Percentiles rank a stretch among this genome's conserved stretches.
phyloP scores from a whole-genome alignment of 2,329 filamentous ascomycete species.

The Paecilomyces sp. region DNA sequence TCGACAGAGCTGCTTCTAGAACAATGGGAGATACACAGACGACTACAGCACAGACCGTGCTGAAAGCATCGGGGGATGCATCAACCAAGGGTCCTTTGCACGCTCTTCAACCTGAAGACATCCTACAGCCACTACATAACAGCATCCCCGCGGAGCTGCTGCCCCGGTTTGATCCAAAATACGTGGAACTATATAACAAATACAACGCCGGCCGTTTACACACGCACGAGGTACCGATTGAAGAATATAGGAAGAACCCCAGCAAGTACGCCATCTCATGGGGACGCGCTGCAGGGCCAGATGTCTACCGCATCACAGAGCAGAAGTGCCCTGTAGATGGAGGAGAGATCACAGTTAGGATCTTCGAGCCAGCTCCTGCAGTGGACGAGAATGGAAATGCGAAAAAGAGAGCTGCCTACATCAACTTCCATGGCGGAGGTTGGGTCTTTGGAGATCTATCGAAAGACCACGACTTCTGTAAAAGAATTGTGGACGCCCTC shows the following conservation, averaged over 20 bases:
- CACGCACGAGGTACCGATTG: conserved; percentile 36
- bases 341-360: conserved; percentile 33
- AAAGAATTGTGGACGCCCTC: conserved; percentile 29
- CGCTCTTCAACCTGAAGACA: not conserved
- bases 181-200: conserved; percentile 35
- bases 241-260: conserved; percentile 32
- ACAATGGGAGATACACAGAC: not conserved
- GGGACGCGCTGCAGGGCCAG: conserved; percentile 29
- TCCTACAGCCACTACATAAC: conserved; percentile 33
- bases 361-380: conserved; percentile 29
- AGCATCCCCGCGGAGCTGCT: conserved; percentile 32
- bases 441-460: conserved; percentile 38
- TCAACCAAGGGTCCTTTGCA: not conserved
- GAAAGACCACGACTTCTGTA: conserved; percentile 35
- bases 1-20: not conserved
- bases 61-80: not conserved
- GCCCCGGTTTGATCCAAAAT: conserved; percentile 33
- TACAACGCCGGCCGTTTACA: conserved; percentile 35
- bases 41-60: not conserved
- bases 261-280: conserved; percentile 31
- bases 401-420: conserved; percentile 30
- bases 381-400: conserved; percentile 15
- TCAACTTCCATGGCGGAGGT: conserved; percentile 36
- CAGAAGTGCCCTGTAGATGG: conserved; percentile 32
- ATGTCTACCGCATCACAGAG: conserved; percentile 32